Conservation (phyloP, 2,329 filamentous ascomycete genomes). For the Epichloe coenophiala region DNA sequence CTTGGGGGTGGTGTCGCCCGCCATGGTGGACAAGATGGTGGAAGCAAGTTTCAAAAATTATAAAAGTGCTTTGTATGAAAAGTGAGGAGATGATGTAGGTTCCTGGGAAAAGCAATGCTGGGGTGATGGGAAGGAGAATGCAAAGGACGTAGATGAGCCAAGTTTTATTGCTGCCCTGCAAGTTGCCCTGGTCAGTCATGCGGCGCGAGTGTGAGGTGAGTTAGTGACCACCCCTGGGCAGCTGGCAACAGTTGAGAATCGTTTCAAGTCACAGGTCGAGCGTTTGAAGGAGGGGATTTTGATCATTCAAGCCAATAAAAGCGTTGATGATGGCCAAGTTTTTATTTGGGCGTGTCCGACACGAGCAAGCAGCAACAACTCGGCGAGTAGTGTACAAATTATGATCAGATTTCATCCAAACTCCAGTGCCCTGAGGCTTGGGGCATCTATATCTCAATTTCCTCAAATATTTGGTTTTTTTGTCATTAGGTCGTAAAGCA, state of each 20-base stretch:
- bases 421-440: not conserved
- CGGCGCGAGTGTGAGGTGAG: slow-evolving; percentile 1
- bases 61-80: not conserved
- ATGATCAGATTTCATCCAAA: not conserved
- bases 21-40: slow-evolving; percentile 12
- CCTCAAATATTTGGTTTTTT: not conserved
- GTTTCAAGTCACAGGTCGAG: not conserved
- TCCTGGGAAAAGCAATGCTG: not conserved
- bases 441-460: not conserved
- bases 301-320: not conserved
- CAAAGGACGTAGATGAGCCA: not conserved
- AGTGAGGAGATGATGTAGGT: too few species aligned
- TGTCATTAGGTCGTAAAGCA: slow-evolving; percentile 19
- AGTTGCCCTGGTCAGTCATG: not conserved
- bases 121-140: too few species aligned
- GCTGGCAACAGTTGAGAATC: not conserved
- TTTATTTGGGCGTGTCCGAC: not conserved
- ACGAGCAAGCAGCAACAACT: not conserved
- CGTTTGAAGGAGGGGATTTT: not conserved
- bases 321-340: not conserved
- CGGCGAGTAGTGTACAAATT: slow-evolving; percentile 3
- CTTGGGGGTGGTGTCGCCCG: slow-evolving; percentile 11
- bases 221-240: not conserved
- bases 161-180: not conserved
- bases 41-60: not conserved